Conservation (phyloP, 108 stramenopile genomes). For the Craspedostauros australis region DNA sequence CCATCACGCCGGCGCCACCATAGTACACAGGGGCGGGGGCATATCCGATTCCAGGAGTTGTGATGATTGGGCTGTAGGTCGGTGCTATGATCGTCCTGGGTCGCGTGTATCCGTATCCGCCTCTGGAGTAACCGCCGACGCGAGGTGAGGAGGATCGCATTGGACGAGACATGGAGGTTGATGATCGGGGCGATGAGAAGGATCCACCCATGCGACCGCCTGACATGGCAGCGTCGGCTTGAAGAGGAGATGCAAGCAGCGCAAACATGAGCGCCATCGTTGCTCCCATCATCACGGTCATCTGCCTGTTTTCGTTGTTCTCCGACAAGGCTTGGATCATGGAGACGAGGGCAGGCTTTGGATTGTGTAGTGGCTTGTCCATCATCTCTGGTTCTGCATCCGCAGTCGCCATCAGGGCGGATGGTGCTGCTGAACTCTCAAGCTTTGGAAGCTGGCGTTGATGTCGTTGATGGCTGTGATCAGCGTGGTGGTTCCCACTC, state of each 20-base stretch:
- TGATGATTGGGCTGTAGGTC: too few species aligned
- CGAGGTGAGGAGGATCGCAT: conserved; percentile 9
- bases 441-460: background rate
- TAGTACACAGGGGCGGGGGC: conserved; percentile 40
- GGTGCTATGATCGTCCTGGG: too few species aligned
- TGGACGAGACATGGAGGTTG: conserved; percentile 8
- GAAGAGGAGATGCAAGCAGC: conserved; percentile 9
- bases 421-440: background rate
- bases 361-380: conserved; percentile 1
- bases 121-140: conserved; percentile 27
- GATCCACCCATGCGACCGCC: conserved; percentile 77
- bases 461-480: background rate
- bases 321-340: too few species aligned
- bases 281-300: background rate
- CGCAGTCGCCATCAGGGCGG: background rate
- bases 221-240: conserved; percentile 51
- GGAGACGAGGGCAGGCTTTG: conserved; percentile 4
- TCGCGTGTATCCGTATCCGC: conserved; percentile 37
- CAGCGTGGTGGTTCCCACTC: background rate
- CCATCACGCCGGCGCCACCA: conserved; percentile 47
- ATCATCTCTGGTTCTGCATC: background rate
- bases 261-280: conserved; percentile 8
- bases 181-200: conserved; percentile 22
- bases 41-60: conserved; percentile 40
- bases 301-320: background rate